Percentiles rank a stretch among this genome's conserved stretches.
Conservation (phyloP, 768 basidiomycete genomes). For the Hypholoma sublateritium region DNA sequence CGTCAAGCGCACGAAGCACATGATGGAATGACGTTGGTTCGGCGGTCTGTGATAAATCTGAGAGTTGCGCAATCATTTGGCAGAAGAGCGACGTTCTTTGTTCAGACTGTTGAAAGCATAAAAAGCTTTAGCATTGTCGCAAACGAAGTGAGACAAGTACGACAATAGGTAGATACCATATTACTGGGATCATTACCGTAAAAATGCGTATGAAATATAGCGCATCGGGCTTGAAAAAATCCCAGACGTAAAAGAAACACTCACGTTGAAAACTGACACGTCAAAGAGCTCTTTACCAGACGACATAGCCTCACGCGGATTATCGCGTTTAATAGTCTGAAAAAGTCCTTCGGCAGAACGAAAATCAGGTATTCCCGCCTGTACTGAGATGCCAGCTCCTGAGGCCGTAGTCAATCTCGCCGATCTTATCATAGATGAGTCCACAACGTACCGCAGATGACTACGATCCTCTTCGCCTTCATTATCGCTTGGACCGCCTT, state of each 20-base stretch:
- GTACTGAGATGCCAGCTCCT: slow-evolving; percentile 90
- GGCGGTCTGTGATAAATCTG: slow-evolving; percentile 68
- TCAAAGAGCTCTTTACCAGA: slow-evolving; percentile 90
- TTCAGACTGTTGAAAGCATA: slow-evolving; percentile 53
- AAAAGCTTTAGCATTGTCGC: slow-evolving; percentile 6
- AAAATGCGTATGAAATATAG: not conserved
- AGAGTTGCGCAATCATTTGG: slow-evolving; percentile 87
- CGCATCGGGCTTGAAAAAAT: not conserved
- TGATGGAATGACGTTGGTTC: slow-evolving; percentile 81
- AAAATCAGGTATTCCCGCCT: slow-evolving; percentile 90
- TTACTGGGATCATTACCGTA: no score
- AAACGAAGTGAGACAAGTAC: not conserved
- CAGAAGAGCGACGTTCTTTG: slow-evolving; percentile 76
- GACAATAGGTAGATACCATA: no score
- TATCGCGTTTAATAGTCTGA: slow-evolving; percentile 72
- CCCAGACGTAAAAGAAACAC: slow-evolving; percentile 16
- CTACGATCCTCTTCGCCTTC: slow-evolving; percentile 82
- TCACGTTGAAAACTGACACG: slow-evolving; percentile 85
- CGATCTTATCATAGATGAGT: slow-evolving; percentile 5
- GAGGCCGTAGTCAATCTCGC: slow-evolving; percentile 7
- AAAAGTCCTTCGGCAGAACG: slow-evolving; percentile 81
- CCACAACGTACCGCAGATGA: slow-evolving; percentile 71
- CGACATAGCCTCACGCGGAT: slow-evolving; percentile 67
- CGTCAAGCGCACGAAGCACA: slow-evolving; percentile 72
- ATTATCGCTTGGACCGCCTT: slow-evolving; percentile 65